phyloP scores from a whole-genome alignment of 2,329 filamentous ascomycete species.

The Sporothrix sp. region DNA sequence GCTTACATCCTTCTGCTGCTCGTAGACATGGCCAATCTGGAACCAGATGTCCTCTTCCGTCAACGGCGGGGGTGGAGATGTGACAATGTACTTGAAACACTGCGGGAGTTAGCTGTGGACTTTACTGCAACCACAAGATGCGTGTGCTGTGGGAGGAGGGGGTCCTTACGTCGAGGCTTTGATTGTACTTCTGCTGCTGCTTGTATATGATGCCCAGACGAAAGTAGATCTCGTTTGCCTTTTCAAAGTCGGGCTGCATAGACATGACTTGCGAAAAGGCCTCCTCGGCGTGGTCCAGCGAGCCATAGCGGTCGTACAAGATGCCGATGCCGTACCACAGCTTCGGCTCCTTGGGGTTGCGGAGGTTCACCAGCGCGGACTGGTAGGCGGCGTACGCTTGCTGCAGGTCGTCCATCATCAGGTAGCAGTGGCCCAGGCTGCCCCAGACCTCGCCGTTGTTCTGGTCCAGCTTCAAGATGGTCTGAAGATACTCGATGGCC shows the following conservation, averaged over 20 bases:
- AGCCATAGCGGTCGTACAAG: slow-evolving; percentile 91
- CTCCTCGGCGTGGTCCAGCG: slow-evolving; percentile 92
- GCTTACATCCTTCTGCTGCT: slow-evolving; percentile 96
- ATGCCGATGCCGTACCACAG: slow-evolving; percentile 99
- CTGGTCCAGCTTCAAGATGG: slow-evolving; percentile 79
- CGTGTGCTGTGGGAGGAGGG: too few species aligned
- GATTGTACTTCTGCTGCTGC: slow-evolving; percentile 85
- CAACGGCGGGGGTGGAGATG: slow-evolving; percentile 79
- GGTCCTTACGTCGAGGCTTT: slow-evolving; percentile 85
- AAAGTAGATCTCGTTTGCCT: slow-evolving; percentile 99
- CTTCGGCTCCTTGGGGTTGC: slow-evolving; percentile 94
- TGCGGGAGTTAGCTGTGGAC: slow-evolving; percentile 30
- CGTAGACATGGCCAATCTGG: slow-evolving; percentile 96
- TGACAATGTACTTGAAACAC: slow-evolving; percentile 98
- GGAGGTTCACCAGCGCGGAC: slow-evolving; percentile 83
- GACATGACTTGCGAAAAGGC: slow-evolving; percentile 98
- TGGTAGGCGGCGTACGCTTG: slow-evolving; percentile 96
- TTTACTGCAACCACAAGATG: not conserved
- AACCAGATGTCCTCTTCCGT: slow-evolving; percentile 99
- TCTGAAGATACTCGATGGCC: slow-evolving; percentile 85
- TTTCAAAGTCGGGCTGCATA: slow-evolving; percentile 95
- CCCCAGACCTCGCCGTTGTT: slow-evolving; percentile 95
- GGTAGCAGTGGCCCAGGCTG: slow-evolving; percentile 90
- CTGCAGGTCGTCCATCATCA: slow-evolving; percentile 98
- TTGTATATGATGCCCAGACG: slow-evolving; percentile 99